Evolutionary conservation across 345 rosid genomes (phyloP), one percentile per base, ranked within the genome.

Genomic region (Acer negundo): DNA sequence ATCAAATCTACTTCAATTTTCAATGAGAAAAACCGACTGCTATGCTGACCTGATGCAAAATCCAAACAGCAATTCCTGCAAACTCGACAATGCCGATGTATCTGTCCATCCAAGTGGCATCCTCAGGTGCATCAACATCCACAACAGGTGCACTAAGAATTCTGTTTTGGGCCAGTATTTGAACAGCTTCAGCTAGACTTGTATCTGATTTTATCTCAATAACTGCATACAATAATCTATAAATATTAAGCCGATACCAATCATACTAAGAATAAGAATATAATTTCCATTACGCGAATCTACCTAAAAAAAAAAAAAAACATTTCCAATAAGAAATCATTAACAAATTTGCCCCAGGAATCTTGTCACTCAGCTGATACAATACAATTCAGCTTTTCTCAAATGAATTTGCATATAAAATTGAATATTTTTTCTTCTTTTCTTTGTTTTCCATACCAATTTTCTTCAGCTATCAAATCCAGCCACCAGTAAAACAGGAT

Each of bases 21-120:
- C 46, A 42, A 42, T 8, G 46, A 42, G 46, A 42, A 42, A 42
- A 42, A 42, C 46, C 46, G 46, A 61, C 22, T 19, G 42, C 46
- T 3, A 42, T 15, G 51, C 80, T 68, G 70, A 96, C 99, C 97
- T 96, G 99, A 71, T 93, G 97, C 79, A 94, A 85, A 75, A 94
- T 95, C 99, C 99, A 97, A 10, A 94, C 97, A 55, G 84, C 98
- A 71, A 97, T 93, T 63, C 99, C 99, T 2, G 97, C 95, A 73
- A 91, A 89, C 86, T 97, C 99, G 67, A 94, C 97, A 74, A 97
- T 84, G 78, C 99, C 99, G 64, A 94, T 82, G 84, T 97, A 97
- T 68, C 97, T 84, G 68, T 97, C 99, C 47, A 97, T 91, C 99
- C 99, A 97, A 70, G 83, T 86, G 12, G 97, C 95, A 78, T 92